Conservation (phyloP, 345 rosid species). For the Syzygium aqueum region DNA sequence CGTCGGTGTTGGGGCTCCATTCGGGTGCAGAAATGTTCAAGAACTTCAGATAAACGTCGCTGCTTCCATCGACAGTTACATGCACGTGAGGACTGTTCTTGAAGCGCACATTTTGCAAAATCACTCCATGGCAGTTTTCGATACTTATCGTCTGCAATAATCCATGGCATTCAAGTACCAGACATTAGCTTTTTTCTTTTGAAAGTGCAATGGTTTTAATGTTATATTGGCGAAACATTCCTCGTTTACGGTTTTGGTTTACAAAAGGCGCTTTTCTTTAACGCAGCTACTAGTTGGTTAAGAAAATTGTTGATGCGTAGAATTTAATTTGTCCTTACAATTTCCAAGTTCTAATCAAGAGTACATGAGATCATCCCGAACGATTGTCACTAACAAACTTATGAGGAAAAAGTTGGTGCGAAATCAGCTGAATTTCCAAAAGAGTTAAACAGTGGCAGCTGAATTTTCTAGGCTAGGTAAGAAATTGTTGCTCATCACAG, state of each 20-base stretch:
- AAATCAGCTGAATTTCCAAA: not conserved
- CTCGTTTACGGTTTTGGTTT: too few relatives aligned
- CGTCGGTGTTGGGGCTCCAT: slow-evolving; percentile 37
- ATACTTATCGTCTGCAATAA: not conserved
- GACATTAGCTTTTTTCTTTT: not conserved
- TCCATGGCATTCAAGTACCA: not conserved
- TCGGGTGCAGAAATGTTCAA: slow-evolving; percentile 6
- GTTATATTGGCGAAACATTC: not conserved
- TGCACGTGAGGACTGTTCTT: not conserved
- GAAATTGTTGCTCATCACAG: not conserved
- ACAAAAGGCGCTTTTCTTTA: too few relatives aligned
- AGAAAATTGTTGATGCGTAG: not conserved
- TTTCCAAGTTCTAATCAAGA: not conserved
- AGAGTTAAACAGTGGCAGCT: not conserved
- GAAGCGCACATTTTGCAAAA: not conserved
- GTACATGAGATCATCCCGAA: not conserved
- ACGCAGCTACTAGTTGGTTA: too few relatives aligned
- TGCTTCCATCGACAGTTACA: not conserved
- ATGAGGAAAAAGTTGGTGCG: not conserved
- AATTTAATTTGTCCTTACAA: not conserved
- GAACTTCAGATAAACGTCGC: not conserved
- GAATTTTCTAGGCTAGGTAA: not conserved
- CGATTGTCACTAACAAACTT: not conserved
- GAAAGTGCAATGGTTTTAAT: not conserved
- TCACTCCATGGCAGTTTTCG: not conserved